phyloP scores from a whole-genome alignment of 805 yeast species.

The Candida morakotiae region DNA sequence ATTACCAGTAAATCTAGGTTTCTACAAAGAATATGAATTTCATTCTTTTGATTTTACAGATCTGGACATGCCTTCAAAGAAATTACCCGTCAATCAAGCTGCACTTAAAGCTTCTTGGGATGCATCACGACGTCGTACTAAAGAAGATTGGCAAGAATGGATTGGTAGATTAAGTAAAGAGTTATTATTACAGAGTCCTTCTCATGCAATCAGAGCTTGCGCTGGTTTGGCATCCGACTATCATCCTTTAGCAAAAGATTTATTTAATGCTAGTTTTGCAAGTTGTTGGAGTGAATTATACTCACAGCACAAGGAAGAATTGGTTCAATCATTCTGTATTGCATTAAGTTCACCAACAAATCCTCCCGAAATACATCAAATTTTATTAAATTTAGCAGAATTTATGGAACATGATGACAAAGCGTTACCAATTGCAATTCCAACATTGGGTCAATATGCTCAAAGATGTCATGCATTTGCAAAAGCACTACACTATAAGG shows the following conservation, averaged over 20 bases:
- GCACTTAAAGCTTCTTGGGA: constrained; percentile 86
- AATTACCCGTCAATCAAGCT: constrained; percentile 64
- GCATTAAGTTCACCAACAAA: constrained; percentile 88
- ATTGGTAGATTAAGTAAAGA: constrained; percentile 81
- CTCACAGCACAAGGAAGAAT: constrained; percentile 83
- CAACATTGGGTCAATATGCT: constrained; percentile 87
- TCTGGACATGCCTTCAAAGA: constrained; percentile 65
- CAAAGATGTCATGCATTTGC: constrained; percentile 97
- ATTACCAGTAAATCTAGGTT: constrained; percentile 68
- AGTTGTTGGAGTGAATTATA: constrained; percentile 93
- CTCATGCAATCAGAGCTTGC: constrained; percentile 91
- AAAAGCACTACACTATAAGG: constrained; percentile 93
- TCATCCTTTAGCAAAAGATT: constrained; percentile 81
- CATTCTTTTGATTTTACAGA: constrained; percentile 49
- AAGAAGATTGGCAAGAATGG: constrained; percentile 99
- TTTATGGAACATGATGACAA: constrained; percentile 97
- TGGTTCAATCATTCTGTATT: constrained; percentile 77
- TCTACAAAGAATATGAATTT: constrained; percentile 58
- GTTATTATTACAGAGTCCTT: constrained; percentile 85
- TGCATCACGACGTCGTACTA: constrained; percentile 79
- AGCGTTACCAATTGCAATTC: constrained; percentile 85
- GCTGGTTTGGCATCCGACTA: constrained; percentile 83
- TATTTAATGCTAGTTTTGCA: constrained; percentile 92
- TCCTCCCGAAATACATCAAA: constrained; percentile 94
- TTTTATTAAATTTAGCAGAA: constrained; percentile 84